Conservation (phyloP, 2,329 filamentous ascomycete genomes). For the Aspergillus ruber region DNA sequence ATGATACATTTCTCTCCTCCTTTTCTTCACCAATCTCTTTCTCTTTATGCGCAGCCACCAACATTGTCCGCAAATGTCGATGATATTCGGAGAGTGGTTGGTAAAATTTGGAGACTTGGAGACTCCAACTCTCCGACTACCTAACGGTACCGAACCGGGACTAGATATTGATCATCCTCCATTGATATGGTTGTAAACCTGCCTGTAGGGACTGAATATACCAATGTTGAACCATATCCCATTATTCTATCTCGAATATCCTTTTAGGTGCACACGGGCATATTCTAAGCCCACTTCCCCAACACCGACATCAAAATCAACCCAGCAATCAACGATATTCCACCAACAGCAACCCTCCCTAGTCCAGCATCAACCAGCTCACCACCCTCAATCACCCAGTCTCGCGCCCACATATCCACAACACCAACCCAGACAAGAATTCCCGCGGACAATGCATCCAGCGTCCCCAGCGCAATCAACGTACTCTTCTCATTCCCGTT, state of each 20-base stretch:
- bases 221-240: too few relatives aligned
- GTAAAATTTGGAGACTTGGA: too few relatives aligned
- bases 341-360: conserved; percentile 45
- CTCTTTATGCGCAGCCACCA: too few relatives aligned
- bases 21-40: too few relatives aligned
- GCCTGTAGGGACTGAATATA: too few relatives aligned
- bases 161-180: neutral
- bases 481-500: conserved; percentile 67
- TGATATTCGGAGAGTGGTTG: too few relatives aligned
- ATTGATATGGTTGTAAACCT: too few relatives aligned
- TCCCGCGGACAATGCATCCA: conserved; percentile 67
- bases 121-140: too few relatives aligned
- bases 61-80: too few relatives aligned
- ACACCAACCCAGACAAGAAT: conserved; percentile 74
- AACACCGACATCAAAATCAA: conserved; percentile 65
- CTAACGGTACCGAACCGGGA: too few relatives aligned
- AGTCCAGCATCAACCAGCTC: conserved; percentile 51
- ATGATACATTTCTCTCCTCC: too few relatives aligned
- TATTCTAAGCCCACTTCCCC: conserved; percentile 62
- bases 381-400: conserved; percentile 60
- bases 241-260: too few relatives aligned
- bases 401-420: conserved; percentile 71
- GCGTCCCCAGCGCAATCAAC: conserved; percentile 63
- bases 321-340: conserved; percentile 53
- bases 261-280: neutral